Conservation (phyloP, 2,329 filamentous ascomycete species). For the Colletotrichum spinosum region DNA sequence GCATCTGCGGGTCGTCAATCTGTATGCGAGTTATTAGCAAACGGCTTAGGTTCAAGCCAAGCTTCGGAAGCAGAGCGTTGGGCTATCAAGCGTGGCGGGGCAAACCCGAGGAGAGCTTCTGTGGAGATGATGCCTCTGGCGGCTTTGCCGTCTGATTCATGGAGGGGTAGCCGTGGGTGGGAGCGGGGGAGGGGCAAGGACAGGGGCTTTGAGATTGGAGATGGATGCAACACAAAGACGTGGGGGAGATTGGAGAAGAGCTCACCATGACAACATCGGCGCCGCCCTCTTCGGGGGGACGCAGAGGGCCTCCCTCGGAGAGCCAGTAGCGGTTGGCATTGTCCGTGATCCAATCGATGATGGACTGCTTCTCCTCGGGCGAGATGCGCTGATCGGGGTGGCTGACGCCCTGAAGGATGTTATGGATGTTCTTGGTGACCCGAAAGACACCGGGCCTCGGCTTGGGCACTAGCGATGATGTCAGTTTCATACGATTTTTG, state of each 20-base stretch:
- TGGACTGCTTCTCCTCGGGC: slow-evolving; percentile 68
- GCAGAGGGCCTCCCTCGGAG: slow-evolving; percentile 73
- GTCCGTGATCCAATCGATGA: slow-evolving; percentile 78
- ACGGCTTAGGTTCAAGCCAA: neutral
- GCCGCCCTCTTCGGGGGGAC: slow-evolving; percentile 73
- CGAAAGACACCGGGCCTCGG: slow-evolving; percentile 83
- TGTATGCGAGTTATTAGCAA: slow-evolving; percentile 41
- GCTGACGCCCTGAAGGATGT: slow-evolving; percentile 85
- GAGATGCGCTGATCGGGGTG: slow-evolving; percentile 73
- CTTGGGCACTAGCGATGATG: slow-evolving; percentile 70
- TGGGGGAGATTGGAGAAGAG: slow-evolving; percentile 30
- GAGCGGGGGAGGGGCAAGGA: slow-evolving; percentile 14
- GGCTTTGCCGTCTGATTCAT: slow-evolving; percentile 6
- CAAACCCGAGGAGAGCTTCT: slow-evolving; percentile 18
- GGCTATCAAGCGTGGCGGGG: neutral
- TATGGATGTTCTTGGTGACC: slow-evolving; percentile 89
- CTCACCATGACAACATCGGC: slow-evolving; percentile 78
- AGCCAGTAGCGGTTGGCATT: slow-evolving; percentile 84
- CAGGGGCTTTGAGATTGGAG: slow-evolving; percentile 25
- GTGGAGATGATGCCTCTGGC: slow-evolving; percentile 27
- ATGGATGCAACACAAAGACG: neutral
- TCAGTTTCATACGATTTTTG: slow-evolving; percentile 30
- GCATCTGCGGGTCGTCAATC: slow-evolving; percentile 90
- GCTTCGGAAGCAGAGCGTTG: neutral
- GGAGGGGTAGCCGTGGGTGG: slow-evolving; percentile 30